phyloP scores from a whole-genome alignment of 2,329 filamentous ascomycete species.

The Aspergillus sojae region DNA sequence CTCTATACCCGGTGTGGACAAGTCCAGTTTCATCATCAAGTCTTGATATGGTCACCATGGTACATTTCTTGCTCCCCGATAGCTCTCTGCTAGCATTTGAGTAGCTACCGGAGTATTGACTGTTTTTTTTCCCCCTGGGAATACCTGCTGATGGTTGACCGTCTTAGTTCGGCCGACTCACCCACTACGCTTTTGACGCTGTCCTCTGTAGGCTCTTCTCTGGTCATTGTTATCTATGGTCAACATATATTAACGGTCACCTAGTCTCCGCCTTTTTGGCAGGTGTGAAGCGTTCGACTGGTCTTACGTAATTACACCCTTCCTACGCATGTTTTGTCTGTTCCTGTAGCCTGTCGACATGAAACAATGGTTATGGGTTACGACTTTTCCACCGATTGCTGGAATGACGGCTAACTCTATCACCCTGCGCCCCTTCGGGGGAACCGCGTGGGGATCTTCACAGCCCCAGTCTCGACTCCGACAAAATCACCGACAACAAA shows the following conservation, averaged over 20 bases:
- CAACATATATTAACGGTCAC: background rate
- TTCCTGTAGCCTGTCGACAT: background rate
- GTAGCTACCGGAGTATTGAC: background rate
- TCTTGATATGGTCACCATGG: conserved; percentile 9
- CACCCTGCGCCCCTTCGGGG: conserved; percentile 28
- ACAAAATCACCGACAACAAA: conserved; percentile 80
- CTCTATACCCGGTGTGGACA: background rate
- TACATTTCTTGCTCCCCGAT: conserved; percentile 5
- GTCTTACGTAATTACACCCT: conserved; percentile 79
- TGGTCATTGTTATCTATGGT: conserved; percentile 6
- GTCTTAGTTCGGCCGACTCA: conserved; percentile 81
- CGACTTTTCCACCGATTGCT: background rate
- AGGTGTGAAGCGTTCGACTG: conserved; percentile 95
- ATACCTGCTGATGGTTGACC: conserved; percentile 1
- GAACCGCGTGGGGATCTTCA: conserved; percentile 35
- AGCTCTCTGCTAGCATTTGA: background rate
- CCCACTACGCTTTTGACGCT: conserved; percentile 95
- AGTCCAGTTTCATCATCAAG: background rate
- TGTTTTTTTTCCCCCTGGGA: background rate
- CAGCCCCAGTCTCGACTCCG: conserved; percentile 78
- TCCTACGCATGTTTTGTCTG: conserved; percentile 17
- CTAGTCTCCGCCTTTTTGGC: conserved; percentile 93
- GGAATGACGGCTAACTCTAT: conserved; percentile 29
- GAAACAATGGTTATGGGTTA: background rate
- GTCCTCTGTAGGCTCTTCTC: conserved; percentile 71